Percentiles rank a stretch among this genome's conserved stretches.
phyloP scores from a whole-genome alignment of 2,329 filamentous ascomycete genomes.

The Talaromyces sp. region DNA sequence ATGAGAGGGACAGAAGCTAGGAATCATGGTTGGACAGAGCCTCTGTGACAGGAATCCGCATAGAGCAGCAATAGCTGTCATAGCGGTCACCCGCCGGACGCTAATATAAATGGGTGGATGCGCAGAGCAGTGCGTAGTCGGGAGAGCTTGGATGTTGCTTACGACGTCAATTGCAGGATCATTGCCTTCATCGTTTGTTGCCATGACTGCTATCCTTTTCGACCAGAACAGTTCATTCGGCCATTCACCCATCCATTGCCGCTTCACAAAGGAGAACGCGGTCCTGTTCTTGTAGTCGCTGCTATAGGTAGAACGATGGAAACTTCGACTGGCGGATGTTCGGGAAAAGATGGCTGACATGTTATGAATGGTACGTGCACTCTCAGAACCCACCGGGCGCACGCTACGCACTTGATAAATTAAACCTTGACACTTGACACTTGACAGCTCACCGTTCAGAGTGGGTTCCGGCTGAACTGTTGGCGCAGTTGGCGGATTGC shows the following conservation, averaged over 20 bases:
- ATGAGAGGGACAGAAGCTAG: no score
- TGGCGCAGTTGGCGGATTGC: no score
- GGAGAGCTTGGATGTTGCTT: constrained; percentile 1
- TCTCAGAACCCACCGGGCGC: no score
- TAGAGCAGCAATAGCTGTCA: background rate
- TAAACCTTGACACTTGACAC: no score
- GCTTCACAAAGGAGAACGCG: background rate
- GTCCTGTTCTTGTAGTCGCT: background rate
- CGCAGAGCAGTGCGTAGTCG: background rate
- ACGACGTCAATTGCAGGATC: constrained; percentile 3
- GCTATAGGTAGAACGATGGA: background rate
- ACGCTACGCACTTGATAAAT: no score
- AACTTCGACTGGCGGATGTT: background rate
- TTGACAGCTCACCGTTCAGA: no score
- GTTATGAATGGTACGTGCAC: background rate
- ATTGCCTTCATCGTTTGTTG: background rate
- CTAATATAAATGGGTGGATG: background rate
- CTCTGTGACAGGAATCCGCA: background rate
- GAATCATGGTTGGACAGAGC: background rate
- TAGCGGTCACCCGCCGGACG: background rate
- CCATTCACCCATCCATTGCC: no score
- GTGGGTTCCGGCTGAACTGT: no score
- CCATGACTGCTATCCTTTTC: constrained; percentile 1
- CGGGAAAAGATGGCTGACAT: no score
- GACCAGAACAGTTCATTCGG: background rate